Base-by-base conservation (phyloP, 108 stramenopile genomes). In the Skeletonema potamos region DNA sequence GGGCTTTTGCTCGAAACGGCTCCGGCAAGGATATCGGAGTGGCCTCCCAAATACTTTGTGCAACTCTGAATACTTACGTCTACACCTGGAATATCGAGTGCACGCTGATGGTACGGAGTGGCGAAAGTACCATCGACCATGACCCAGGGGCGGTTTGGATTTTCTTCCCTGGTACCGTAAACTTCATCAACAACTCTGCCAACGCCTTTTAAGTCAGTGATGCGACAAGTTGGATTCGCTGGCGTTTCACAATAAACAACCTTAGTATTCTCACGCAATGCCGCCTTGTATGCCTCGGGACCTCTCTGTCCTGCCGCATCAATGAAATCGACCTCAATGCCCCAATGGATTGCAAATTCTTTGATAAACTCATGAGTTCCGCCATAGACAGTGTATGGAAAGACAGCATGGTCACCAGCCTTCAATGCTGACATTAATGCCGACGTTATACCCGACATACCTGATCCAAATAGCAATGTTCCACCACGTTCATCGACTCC, bases 41-140 rank as follows among this genome's bases (percentile, higher is more conserved):
- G 97, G 18, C 97, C 97, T 55, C 88, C 92, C 57, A 97, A 84
- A 65, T 88, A 96, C 66, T 97, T 97, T 46, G 97, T 97, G 54
- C 85, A 90, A 39, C 80, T 85, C 65, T 95, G 92, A 55, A 95
- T 79, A 32, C 86, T 84, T 4, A 96, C 70, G 79, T 97, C 95
- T 17, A 91, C 92, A 22, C 95, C 97, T 17, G 86, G 86, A 27
- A 66, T 43, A 46, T 67, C 62, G 28, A 92, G 70, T 34, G 85
- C 83, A 51, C 87, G 66, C 73, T 85, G 89, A 61, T 92, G 78
- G 73, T 85, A 90, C 30, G 94, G 94, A 44, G 81, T 83, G 22
- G 89, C 76, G 62, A 93, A 92, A 15, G 94, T 93, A 62, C 82
- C 85, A 81, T 95, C 94, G 1, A 90, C 91, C 73, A 83, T 90